Evolutionary conservation across 495 filamentous ascomycete species (phyloP).

Genomic region (Acidomyces sp.): DNA sequence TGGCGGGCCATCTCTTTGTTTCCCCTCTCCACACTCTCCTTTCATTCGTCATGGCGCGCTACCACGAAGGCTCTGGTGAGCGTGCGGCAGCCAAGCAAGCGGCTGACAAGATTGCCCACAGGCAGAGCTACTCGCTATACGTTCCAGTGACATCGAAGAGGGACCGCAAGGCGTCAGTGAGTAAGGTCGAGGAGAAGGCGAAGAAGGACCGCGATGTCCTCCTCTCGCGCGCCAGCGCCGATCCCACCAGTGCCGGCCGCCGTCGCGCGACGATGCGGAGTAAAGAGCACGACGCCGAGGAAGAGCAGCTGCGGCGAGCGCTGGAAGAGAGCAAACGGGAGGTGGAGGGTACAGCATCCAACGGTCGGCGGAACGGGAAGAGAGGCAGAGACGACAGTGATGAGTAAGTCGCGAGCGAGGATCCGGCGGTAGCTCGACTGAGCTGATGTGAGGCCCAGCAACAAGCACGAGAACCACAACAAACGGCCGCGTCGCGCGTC

Average conservation of each 20-base stretch:
- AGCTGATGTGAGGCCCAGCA: conserved; percentile 26
- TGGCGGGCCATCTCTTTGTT: no score
- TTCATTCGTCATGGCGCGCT: conserved; percentile 14
- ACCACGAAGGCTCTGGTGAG: conserved; percentile 9
- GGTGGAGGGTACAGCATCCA: conserved; percentile 35
- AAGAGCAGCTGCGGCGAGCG: conserved; percentile 73
- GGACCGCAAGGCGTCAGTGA: conserved; percentile 41
- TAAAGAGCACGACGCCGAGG: conserved; percentile 87
- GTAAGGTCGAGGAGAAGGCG: conserved; percentile 43
- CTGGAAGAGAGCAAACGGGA: conserved; percentile 91
- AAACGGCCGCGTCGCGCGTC: conserved; percentile 69
- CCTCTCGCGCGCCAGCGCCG: conserved; percentile 23
- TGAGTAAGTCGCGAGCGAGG: conserved; percentile 48
- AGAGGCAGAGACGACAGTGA: conserved; percentile 83
- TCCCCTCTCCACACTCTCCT: not conserved
- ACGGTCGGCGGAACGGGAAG: conserved; percentile 54
- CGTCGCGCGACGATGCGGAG: conserved; percentile 97
- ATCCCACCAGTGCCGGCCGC: conserved; percentile 46
- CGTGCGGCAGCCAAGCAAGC: conserved; percentile 8
- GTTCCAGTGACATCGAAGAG: conserved; percentile 44
- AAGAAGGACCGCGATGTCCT: conserved; percentile 37
- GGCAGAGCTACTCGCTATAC: conserved; percentile 55
- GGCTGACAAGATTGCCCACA: conserved; percentile 21
- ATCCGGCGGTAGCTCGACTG: conserved; percentile 16
- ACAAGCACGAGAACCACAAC: conserved; percentile 39